These are phyloP conservation scores for Oryza glumipatula DNA, from an alignment of 176 grass and related monocot species.

Conservation along the genomic window DNA sequence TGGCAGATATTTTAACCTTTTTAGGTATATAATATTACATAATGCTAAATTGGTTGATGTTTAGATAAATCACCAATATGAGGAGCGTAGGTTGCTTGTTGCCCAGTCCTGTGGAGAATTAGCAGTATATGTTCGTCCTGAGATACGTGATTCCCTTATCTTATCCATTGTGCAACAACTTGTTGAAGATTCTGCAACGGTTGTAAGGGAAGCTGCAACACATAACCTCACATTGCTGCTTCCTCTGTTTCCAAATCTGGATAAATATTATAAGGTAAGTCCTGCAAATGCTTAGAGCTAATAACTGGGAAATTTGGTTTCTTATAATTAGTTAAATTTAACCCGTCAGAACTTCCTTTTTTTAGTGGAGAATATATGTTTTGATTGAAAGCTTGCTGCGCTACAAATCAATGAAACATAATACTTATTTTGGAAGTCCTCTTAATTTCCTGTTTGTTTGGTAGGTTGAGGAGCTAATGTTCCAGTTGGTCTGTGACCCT, in stretches of 20 bases:
- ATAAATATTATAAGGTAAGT: slow-evolving; percentile 98
- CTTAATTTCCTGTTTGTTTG: slow-evolving; percentile 44
- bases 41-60: slow-evolving; percentile 39
- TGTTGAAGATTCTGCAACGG: slow-evolving; percentile 83
- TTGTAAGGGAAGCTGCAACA: slow-evolving; percentile 92
- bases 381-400: slow-evolving; percentile 26
- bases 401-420: slow-evolving; percentile 36
- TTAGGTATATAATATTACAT: slow-evolving; percentile 31
- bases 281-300: slow-evolving; percentile 54
- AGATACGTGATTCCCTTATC: slow-evolving; percentile 98
- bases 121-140: slow-evolving; percentile 82
- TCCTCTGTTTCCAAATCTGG: slow-evolving; percentile 84
- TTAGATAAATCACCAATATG: slow-evolving; percentile 98
- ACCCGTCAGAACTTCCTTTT: slow-evolving; percentile 28
- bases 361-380: slow-evolving; percentile 22
- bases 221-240: slow-evolving; percentile 91
- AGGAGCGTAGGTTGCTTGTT: slow-evolving; percentile 88
- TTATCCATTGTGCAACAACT: slow-evolving; percentile 98
- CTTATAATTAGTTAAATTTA: slow-evolving; percentile 53
- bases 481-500: slow-evolving; percentile 92
- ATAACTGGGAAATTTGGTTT: slow-evolving; percentile 53
- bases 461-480: slow-evolving; percentile 97
- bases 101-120: slow-evolving; percentile 96
- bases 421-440: slow-evolving; percentile 32
- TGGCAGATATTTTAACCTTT: slow-evolving; percentile 38